Evolutionary conservation across 805 yeast genomes (phyloP).

Genomic region (Wickerhamiella dianesei): DNA sequence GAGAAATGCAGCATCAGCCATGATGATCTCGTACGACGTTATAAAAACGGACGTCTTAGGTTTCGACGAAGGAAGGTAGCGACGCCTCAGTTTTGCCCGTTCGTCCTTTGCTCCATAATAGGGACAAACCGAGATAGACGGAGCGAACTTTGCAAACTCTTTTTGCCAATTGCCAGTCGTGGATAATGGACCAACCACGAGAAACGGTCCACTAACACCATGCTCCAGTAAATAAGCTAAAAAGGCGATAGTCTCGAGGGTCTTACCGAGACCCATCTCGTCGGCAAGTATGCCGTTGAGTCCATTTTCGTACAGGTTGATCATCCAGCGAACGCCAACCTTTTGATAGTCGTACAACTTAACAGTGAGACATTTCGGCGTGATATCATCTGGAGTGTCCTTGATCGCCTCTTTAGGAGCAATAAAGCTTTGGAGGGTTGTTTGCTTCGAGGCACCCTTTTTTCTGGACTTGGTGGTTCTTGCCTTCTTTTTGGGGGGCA

Average conservation of each 20-base stretch:
- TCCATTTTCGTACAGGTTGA: constrained; percentile 82
- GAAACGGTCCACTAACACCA: constrained; percentile 71
- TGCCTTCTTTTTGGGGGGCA: constrained; percentile 7
- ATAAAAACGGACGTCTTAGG: constrained; percentile 40
- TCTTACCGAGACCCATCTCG: constrained; percentile 96
- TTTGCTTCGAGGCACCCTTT: background rate
- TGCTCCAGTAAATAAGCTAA: constrained; percentile 64
- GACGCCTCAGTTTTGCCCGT: constrained; percentile 34
- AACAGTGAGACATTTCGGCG: background rate
- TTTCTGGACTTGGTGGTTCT: background rate
- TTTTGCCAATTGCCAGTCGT: constrained; percentile 75
- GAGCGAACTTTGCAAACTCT: constrained; percentile 65
- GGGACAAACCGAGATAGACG: constrained; percentile 41
- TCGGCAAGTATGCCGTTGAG: constrained; percentile 91
- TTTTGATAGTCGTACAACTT: constrained; percentile 49
- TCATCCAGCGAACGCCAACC: constrained; percentile 84
- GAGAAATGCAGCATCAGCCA: constrained; percentile 50
- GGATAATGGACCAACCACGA: constrained; percentile 88
- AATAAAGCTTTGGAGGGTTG: background rate
- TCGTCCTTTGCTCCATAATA: constrained; percentile 52
- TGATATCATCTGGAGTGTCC: background rate
- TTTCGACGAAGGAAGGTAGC: constrained; percentile 11
- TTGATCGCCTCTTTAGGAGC: background rate
- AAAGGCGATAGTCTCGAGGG: constrained; percentile 75
- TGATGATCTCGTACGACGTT: constrained; percentile 70